These are phyloP conservation scores for Seiridium unicorne DNA, from an alignment of 2,329 filamentous ascomycete species.

Conservation along the genomic window DNA sequence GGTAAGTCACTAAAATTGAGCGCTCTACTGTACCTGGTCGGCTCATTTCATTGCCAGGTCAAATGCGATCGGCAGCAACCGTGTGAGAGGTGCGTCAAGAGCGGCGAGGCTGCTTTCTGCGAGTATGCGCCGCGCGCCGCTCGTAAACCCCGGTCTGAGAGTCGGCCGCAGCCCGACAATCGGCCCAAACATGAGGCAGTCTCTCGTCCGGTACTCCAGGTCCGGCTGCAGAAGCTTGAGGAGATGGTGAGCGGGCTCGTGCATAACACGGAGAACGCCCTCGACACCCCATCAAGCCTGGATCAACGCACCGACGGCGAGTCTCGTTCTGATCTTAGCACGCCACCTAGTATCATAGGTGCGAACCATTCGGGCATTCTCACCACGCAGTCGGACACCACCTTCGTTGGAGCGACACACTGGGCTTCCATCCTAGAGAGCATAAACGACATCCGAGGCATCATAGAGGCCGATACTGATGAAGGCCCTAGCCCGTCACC, in stretches of 20 bases:
- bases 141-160: conserved; percentile 28
- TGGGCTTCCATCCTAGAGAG: conserved; percentile 34
- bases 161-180: conserved; percentile 24
- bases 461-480: conserved; percentile 26
- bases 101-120: conserved; percentile 33
- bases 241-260: conserved; percentile 33
- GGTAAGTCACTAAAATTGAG: conserved; percentile 18
- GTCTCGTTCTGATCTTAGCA: conserved; percentile 26
- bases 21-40: background rate
- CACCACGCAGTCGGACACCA: conserved; percentile 21
- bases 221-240: conserved; percentile 33
- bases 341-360: conserved; percentile 19
- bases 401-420: conserved; percentile 33
- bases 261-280: conserved; percentile 18
- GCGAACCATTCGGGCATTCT: conserved; percentile 10
- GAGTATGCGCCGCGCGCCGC: conserved; percentile 33
- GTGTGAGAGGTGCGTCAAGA: conserved; percentile 37
- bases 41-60: conserved; percentile 19
- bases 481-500: conserved; percentile 22
- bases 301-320: conserved; percentile 25
- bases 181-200: conserved; percentile 24
- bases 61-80: conserved; percentile 39
- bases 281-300: conserved; percentile 25
- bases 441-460: conserved; percentile 33
- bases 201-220: conserved; percentile 30